Conservation (phyloP, 495 filamentous ascomycete species). For the Penicillium lividum region DNA sequence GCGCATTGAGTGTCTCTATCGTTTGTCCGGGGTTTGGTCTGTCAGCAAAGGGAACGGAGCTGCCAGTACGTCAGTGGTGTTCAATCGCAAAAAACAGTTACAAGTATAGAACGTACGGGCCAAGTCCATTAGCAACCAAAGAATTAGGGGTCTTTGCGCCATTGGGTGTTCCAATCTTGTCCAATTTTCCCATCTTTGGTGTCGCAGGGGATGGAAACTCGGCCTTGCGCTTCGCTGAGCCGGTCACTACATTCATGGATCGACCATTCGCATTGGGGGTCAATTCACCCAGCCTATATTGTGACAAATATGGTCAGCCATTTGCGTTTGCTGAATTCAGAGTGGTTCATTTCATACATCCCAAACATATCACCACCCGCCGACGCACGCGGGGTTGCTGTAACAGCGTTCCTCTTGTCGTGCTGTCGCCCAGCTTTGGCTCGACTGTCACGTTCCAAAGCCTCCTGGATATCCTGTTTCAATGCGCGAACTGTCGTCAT, state of each 20-base stretch:
- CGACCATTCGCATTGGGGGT: slow-evolving; percentile 62
- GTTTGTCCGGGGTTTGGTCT: slow-evolving; percentile 77
- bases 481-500: slow-evolving; percentile 70
- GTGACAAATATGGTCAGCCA: slow-evolving; percentile 10
- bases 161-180: slow-evolving; percentile 35
- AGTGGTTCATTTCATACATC: slow-evolving; percentile 57
- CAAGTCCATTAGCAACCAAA: slow-evolving; percentile 23
- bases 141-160: slow-evolving; percentile 27
- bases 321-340: background rate
- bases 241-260: slow-evolving; percentile 45
- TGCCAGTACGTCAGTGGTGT: slow-evolving; percentile 31
- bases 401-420: slow-evolving; percentile 59
- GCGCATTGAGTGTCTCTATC: slow-evolving; percentile 77
- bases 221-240: slow-evolving; percentile 62
- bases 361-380: slow-evolving; percentile 73
- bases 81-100: background rate
- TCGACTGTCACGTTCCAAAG: slow-evolving; percentile 70
- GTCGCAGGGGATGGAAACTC: slow-evolving; percentile 58
- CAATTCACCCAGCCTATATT: slow-evolving; percentile 70
- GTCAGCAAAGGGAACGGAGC: slow-evolving; percentile 63
- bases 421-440: slow-evolving; percentile 58
- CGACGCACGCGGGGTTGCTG: slow-evolving; percentile 64
- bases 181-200: slow-evolving; percentile 51
- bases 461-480: slow-evolving; percentile 84
- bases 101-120: slow-evolving; percentile 31